These are phyloP conservation scores for Malus hybrid DNA, from an alignment of 331 rosid genomes.

Conservation along the genomic window DNA sequence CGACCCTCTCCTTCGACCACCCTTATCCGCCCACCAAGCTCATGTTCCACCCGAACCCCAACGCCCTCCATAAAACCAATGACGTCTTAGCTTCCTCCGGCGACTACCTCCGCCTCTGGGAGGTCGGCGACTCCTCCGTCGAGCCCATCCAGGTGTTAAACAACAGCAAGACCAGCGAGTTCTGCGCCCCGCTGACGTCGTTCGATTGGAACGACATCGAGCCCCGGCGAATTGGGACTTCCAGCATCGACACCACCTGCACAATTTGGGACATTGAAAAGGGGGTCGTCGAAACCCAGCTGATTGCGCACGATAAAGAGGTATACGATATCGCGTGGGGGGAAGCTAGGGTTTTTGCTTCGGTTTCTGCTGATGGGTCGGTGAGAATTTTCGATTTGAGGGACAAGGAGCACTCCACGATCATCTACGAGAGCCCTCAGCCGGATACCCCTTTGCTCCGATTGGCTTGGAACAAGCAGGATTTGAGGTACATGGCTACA, in stretches of 20 bases:
- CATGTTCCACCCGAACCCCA: slow-evolving; percentile 77
- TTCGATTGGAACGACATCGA: slow-evolving; percentile 96
- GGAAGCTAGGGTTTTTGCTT: slow-evolving; percentile 82
- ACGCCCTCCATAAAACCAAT: slow-evolving; percentile 30
- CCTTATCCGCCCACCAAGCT: slow-evolving; percentile 97
- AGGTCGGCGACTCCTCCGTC: slow-evolving; percentile 50
- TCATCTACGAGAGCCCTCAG: slow-evolving; percentile 84
- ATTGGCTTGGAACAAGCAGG: slow-evolving; percentile 97
- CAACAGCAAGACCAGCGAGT: slow-evolving; percentile 82
- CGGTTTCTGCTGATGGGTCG: slow-evolving; percentile 95
- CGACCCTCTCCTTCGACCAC: slow-evolving; percentile 85
- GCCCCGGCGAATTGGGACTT: slow-evolving; percentile 74
- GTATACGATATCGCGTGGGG: slow-evolving; percentile 97
- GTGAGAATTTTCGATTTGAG: slow-evolving; percentile 80
- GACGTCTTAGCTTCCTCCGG: slow-evolving; percentile 92
- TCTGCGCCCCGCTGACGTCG: slow-evolving; percentile 88
- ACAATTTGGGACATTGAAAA: slow-evolving; percentile 89
- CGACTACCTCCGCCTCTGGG: slow-evolving; percentile 98
- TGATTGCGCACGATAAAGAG: slow-evolving; percentile 98
- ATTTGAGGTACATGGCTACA: slow-evolving; percentile 87
- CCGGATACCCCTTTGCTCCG: slow-evolving; percentile 91
- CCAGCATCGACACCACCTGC: slow-evolving; percentile 93
- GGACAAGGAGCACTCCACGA: slow-evolving; percentile 91
- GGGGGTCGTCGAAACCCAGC: slow-evolving; percentile 85
- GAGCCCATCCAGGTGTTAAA: slow-evolving; percentile 69